A percentile compares a stretch with the other conserved stretches of the same genome.
These are phyloP conservation scores for Ajuga chamaepitys DNA, from an alignment of 257 asterid species.

Conservation along the genomic window DNA sequence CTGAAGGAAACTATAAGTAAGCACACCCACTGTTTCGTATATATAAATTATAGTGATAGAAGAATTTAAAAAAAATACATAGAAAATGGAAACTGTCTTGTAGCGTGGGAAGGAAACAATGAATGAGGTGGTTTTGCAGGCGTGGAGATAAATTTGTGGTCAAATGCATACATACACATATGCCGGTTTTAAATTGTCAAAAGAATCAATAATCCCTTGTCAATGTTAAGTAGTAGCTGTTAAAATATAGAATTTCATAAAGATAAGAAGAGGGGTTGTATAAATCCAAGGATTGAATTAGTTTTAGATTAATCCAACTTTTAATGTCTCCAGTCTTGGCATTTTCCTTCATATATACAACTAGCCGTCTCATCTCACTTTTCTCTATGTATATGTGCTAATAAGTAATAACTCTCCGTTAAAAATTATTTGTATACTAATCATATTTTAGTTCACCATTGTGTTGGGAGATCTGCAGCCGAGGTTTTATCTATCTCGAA, in stretches of 20 bases:
- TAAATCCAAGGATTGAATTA: constrained; percentile 15
- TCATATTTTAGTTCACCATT: too few species aligned
- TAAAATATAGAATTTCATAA: background rate
- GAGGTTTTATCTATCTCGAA: too few species aligned
- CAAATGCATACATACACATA: too few species aligned
- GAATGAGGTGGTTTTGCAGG: background rate
- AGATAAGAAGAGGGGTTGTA: background rate
- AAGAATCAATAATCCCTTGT: background rate
- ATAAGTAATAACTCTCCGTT: too few species aligned
- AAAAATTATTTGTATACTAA: too few species aligned
- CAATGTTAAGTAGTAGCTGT: background rate
- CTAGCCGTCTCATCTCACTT: constrained; percentile 10
- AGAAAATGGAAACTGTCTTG: too few species aligned
- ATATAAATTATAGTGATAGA: too few species aligned
- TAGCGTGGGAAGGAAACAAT: too few species aligned
- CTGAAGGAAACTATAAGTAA: too few species aligned
- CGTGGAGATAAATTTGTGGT: background rate
- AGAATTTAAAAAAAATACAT: too few species aligned
- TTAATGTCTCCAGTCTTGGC: constrained; percentile 17
- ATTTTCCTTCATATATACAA: constrained; percentile 15
- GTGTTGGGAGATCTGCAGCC: too few species aligned
- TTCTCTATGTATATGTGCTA: background rate
- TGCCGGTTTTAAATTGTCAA: background rate
- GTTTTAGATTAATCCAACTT: background rate
- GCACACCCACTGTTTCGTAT: too few species aligned